Base-by-base conservation (phyloP, 768 basidiomycete species). In the Lentinula sp. region DNA sequence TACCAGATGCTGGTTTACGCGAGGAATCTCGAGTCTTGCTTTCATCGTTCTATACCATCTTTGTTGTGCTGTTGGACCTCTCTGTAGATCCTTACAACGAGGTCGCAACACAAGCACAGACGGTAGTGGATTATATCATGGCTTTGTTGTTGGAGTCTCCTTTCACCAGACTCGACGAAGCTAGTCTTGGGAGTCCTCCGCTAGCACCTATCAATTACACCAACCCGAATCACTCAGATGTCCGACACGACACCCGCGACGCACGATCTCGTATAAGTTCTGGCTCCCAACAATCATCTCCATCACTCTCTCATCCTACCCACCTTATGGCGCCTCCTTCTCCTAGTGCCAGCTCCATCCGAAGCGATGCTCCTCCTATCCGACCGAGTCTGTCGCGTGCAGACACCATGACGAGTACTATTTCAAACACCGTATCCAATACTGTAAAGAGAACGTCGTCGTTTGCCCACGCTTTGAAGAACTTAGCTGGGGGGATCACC, bases 1-100 rank as follows among this genome's bases (percentile, higher is more conserved):
- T 79, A 16, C 85, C 88, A 39, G 82, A 89, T 50, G 85, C 88
- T 4, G 78, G 78, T 21, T 71, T 81, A 39, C 80, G 90, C 63
- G 86, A 88, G 64, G 90, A 93, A 69, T 93, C 91, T 66, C 79
- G 91, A 10, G 88, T 91, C 7, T 76, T 94, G 2, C 77, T 98
- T 32, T 91, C 92, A n/a, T 92, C 90, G 2, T 94, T 96, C 78
- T 94, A 93, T 79, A 93, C 94, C 23, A 91, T 98, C 64, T 95
- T 92, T 67, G 87, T 88, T 15, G 83, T 88, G 5, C 80, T 99
- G 15, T 76, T 97, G 62, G 95, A 98, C 70, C 81, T 98, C 9
- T 93, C 95, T 0, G 88, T 89, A 9, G 97, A 98, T 67, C 91
- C 96, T 0, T 93, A 96, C 68, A 85, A 88, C 51, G 95, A 98